phyloP scores from a whole-genome alignment of 345 rosid genomes.

The Excoecaria agallocha region DNA sequence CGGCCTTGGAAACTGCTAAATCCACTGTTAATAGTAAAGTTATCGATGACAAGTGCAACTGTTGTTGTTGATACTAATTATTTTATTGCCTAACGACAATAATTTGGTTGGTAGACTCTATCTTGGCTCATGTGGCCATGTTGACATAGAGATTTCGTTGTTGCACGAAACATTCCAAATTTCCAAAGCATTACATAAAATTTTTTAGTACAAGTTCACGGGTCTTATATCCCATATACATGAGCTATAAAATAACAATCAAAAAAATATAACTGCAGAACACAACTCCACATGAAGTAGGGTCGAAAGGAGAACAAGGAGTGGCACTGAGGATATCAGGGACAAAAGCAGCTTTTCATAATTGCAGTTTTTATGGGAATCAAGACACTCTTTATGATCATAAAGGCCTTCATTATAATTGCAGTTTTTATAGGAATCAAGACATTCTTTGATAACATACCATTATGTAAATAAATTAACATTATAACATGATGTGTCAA shows the following conservation, averaged over 20 bases:
- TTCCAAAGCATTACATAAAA: neutral
- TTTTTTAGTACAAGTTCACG: constrained; percentile 17
- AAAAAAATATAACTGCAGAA: constrained; percentile 37
- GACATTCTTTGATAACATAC: no score
- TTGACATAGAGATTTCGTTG: constrained; percentile 25
- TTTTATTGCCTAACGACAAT: constrained; percentile 38
- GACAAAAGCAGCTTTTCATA: constrained; percentile 60
- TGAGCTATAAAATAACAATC: neutral
- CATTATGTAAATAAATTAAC: no score
- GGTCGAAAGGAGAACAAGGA: constrained; percentile 49
- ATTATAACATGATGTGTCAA: no score
- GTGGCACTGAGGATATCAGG: constrained; percentile 69
- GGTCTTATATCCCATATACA: neutral
- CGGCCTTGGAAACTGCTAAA: constrained; percentile 18
- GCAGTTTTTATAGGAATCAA: no score
- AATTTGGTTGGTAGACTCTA: no score
- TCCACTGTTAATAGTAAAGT: constrained; percentile 11
- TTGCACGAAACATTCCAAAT: constrained; percentile 23
- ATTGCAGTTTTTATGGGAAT: constrained; percentile 60
- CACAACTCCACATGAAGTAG: constrained; percentile 54
- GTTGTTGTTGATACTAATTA: constrained; percentile 51
- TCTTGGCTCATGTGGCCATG: neutral
- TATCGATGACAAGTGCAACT: constrained; percentile 51
- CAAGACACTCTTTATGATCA: constrained; percentile 75
- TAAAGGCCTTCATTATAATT: constrained; percentile 71